Conservation (phyloP, 176 grass and related monocot species). For the Ensete ventricosum region DNA sequence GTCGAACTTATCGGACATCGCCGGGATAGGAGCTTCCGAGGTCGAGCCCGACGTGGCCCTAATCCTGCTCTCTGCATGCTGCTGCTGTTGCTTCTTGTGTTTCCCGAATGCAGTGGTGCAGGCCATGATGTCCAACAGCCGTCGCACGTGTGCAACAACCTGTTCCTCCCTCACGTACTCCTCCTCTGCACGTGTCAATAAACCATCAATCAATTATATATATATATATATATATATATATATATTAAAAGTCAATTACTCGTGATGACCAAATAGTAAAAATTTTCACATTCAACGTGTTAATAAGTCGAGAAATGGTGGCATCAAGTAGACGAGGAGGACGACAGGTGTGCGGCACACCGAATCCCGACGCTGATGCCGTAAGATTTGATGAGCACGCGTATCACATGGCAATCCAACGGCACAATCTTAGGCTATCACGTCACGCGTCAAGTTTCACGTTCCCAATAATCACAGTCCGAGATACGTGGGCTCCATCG, state of each 20-base stretch:
- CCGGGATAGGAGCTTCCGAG: slow-evolving; percentile 15
- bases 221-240: neutral
- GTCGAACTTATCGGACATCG: slow-evolving; percentile 85
- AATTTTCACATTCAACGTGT: too few species aligned
- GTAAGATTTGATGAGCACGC: too few species aligned
- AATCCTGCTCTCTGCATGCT: slow-evolving; percentile 11
- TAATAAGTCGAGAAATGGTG: neutral
- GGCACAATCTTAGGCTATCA: too few species aligned
- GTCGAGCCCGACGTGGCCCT: neutral
- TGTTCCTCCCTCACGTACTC: slow-evolving; percentile 56
- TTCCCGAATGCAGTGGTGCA: slow-evolving; percentile 82
- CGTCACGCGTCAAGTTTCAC: too few species aligned
- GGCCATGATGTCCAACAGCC: slow-evolving; percentile 81
- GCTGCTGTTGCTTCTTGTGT: slow-evolving; percentile 34
- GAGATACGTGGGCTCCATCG: too few species aligned
- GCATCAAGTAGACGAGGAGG: too few species aligned
- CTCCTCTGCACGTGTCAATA: slow-evolving; percentile 43
- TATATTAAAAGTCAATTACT: neutral
- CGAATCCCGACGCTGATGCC: too few species aligned
- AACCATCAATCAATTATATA: neutral
- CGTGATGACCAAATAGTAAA: neutral
- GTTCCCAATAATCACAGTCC: too few species aligned
- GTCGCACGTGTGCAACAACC: slow-evolving; percentile 73
- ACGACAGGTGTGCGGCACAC: too few species aligned
- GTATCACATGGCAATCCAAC: too few species aligned